A percentile compares a stretch with the other conserved stretches of the same genome.
Evolutionary conservation across 371 early-diverging fungal species (phyloP).

Genomic region (Zancudomyces culisetae): DNA sequence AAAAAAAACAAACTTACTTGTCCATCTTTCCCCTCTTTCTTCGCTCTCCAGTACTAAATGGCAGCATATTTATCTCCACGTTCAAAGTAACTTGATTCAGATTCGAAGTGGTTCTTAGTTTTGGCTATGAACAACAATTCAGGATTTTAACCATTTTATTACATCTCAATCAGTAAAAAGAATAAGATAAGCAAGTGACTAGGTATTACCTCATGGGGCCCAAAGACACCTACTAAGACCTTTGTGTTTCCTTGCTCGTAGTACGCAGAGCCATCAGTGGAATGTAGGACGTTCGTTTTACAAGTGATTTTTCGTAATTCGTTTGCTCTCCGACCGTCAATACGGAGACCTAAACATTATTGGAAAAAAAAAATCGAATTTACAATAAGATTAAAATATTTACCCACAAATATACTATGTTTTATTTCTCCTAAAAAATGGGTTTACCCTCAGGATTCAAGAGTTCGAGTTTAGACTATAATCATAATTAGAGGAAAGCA

Average conservation of each 20-base stretch:
- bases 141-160: neutral
- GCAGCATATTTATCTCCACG: conserved; percentile 79
- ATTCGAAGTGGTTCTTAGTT: conserved; percentile 31
- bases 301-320: conserved; percentile 72
- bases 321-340: conserved; percentile 80
- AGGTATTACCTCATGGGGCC: conserved; percentile 62
- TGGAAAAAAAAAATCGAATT: no score
- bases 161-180: neutral
- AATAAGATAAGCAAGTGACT: neutral
- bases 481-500: no score
- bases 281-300: conserved; percentile 53
- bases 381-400: no score
- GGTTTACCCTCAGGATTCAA: no score
- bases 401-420: no score
- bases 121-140: conserved; percentile 23
- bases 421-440: no score
- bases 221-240: conserved; percentile 76
- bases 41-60: conserved; percentile 79
- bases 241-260: conserved; percentile 93
- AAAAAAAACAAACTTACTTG: conserved; percentile 33
- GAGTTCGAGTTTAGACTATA: no score
- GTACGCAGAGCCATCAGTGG: conserved; percentile 85
- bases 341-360: conserved; percentile 41
- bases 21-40: conserved; percentile 61
- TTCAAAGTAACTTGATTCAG: conserved; percentile 66